Percentiles rank a stretch among this genome's conserved stretches.
These are phyloP conservation scores for Ophiostoma piceae DNA, from an alignment of 2,329 filamentous ascomycete species.

Conservation along the genomic window DNA sequence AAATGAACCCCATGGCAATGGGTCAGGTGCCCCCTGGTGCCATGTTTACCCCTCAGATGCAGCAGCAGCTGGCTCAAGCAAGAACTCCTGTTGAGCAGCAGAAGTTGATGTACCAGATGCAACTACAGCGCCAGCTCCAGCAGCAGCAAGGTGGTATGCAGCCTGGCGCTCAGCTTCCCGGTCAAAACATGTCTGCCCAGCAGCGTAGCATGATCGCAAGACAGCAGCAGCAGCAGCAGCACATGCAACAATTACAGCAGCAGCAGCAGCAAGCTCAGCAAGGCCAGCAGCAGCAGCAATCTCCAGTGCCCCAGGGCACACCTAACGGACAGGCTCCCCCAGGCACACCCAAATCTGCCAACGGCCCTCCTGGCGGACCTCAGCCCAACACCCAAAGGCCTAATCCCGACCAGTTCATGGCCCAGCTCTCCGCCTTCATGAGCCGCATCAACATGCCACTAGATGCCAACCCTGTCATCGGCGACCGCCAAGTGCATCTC, in stretches of 20 bases:
- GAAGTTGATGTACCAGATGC: constrained; percentile 77
- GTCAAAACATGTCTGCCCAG: constrained; percentile 32
- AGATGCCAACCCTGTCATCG: constrained; percentile 67
- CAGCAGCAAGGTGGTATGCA: constrained; percentile 41
- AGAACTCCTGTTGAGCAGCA: constrained; percentile 63
- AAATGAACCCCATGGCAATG: constrained; percentile 33
- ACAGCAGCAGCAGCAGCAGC: constrained; percentile 35
- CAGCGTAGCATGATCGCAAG: constrained; percentile 36
- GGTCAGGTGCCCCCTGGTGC: constrained; percentile 40
- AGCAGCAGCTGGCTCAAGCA: constrained; percentile 40
- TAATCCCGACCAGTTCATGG: constrained; percentile 64
- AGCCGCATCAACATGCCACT: constrained; percentile 65
- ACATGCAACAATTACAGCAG: constrained; percentile 34
- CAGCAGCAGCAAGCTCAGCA: constrained; percentile 37
- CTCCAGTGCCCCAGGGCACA: constrained; percentile 30
- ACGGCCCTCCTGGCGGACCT: constrained; percentile 24
- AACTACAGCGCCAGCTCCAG: constrained; percentile 67
- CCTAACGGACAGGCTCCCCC: constrained; percentile 54
- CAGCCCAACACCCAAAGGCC: constrained; percentile 29
- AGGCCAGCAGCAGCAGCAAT: constrained; percentile 35
- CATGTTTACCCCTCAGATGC: constrained; percentile 33
- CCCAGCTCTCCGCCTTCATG: constrained; percentile 74
- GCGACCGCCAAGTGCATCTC: constrained; percentile 67
- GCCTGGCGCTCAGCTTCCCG: constrained; percentile 34
- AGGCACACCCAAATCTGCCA: constrained; percentile 31